Evolutionary conservation across 2,329 filamentous ascomycete genomes (phyloP), one percentile per base, ranked within the genome.

Genomic region (Cladobotryum mycophilum): DNA sequence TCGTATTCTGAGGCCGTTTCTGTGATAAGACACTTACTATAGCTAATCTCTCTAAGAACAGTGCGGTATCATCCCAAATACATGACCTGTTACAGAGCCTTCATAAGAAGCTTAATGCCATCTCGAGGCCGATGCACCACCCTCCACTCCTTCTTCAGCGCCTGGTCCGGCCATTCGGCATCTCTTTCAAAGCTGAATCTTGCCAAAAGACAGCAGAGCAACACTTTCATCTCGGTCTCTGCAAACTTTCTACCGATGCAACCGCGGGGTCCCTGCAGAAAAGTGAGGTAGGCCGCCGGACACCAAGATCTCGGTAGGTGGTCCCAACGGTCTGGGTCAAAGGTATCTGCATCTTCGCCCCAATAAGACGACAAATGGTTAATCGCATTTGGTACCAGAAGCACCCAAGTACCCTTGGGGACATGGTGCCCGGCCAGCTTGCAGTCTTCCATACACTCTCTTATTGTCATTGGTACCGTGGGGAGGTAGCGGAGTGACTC

Each of bases 401-500:
- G n/a, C 5, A 41, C 9, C 38, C 17, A 20, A 14, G 38, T 41
- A 5, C 38, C 38, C 15, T 41, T 41, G 15, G 38, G 38, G 12
- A 41, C 20, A 9, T 6, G 15, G 15, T 18, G 9, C 14, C 38
- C 38, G 8, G 17, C 38, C 11, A 41, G 11, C 14, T 18, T 11
- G 38, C 17, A 15, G 15, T 18, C 15, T 3, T 13, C 15, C 13
- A 18, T 8, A 14, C 15, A 15, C n/a, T 41, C 14, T 20, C 38
- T 18, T 15, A 15, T 18, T 20, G 20, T 12, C 38, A 41, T 2
- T 13, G 38, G 17, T 15, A 20, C 38, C 9, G 72, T 70, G 2
- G 71, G 70, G 51, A 73, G 73, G 61, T 66, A 69, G 40, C 73
- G 70, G 5, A 76, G 64, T 1, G 69, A 68, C 58, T 76, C 73